These are phyloP conservation scores for Backusella circina DNA, from an alignment of 192 early-diverging fungal species.

Conservation along the genomic window DNA sequence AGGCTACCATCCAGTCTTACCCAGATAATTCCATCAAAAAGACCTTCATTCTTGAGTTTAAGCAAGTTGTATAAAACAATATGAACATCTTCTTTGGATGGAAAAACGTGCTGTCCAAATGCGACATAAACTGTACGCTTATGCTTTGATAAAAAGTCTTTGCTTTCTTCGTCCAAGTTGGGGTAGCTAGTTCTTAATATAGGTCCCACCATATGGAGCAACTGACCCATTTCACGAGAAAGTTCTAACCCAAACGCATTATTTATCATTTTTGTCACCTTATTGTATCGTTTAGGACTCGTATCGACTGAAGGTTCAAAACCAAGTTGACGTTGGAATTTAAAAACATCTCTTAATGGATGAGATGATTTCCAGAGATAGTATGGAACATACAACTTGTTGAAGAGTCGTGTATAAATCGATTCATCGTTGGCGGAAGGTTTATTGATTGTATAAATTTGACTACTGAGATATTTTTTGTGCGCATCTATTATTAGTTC, in stretches of 20 bases:
- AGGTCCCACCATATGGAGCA: conserved; percentile 29
- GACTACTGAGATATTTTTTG: neutral
- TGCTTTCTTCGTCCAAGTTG: neutral
- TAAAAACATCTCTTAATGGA: neutral
- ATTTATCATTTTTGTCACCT: conserved; percentile 18
- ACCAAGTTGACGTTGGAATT: neutral
- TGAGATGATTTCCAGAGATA: neutral
- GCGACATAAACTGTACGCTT: conserved; percentile 26
- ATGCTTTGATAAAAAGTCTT: conserved; percentile 21
- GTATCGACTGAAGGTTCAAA: neutral
- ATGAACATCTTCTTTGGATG: neutral
- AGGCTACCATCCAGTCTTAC: neutral
- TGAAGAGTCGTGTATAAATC: neutral
- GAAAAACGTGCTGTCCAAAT: conserved; percentile 23
- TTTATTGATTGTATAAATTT: neutral
- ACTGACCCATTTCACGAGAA: conserved; percentile 12
- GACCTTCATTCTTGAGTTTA: neutral
- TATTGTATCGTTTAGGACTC: neutral
- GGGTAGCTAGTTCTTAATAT: conserved; percentile 26
- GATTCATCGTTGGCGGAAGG: neutral
- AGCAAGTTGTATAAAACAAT: conserved; percentile 19
- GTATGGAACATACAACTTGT: neutral
- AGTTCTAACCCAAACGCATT: conserved; percentile 19
- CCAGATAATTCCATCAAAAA: conserved; percentile 39
- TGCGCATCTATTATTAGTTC: neutral